phyloP scores from a whole-genome alignment of 2,329 filamentous ascomycete species.

The Paecilomyces dactylethromorphus region DNA sequence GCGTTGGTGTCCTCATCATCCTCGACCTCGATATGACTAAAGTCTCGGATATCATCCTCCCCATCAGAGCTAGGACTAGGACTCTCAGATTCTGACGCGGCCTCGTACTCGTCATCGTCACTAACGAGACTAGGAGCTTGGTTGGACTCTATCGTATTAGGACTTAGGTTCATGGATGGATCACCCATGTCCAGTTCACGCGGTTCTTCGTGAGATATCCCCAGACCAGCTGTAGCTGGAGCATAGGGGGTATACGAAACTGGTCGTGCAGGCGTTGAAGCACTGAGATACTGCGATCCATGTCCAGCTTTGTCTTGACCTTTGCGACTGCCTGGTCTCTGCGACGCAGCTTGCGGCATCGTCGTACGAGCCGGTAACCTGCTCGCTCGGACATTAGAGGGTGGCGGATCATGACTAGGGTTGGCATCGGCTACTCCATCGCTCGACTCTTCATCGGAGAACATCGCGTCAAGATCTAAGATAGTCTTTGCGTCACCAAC shows the following conservation, averaged over 20 bases:
- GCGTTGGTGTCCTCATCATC: constrained; percentile 37
- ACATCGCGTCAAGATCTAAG: constrained; percentile 32
- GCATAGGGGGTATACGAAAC: constrained; percentile 22
- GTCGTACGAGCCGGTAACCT: constrained; percentile 52
- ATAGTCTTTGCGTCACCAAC: constrained; percentile 48
- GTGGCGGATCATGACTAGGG: constrained; percentile 11
- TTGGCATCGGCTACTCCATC: constrained; percentile 23
- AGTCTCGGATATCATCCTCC: constrained; percentile 49
- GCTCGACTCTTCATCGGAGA: constrained; percentile 34
- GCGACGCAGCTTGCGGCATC: constrained; percentile 45
- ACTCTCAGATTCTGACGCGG: constrained; percentile 57
- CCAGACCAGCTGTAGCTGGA: constrained; percentile 38
- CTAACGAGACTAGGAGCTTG: constrained; percentile 74
- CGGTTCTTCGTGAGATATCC: constrained; percentile 18
- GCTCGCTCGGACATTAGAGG: constrained; percentile 19
- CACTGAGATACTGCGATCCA: constrained; percentile 35
- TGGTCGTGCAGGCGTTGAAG: constrained; percentile 27
- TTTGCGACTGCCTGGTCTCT: constrained; percentile 54
- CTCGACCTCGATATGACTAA: constrained; percentile 39
- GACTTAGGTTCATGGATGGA: constrained; percentile 53
- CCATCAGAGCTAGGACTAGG: constrained; percentile 42
- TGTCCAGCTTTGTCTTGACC: constrained; percentile 37
- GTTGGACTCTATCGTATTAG: constrained; percentile 64
- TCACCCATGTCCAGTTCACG: constrained; percentile 43
- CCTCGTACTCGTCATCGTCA: constrained; percentile 67